Conservation (phyloP, 768 basidiomycete genomes). For the Lactarius akahatsu region DNA sequence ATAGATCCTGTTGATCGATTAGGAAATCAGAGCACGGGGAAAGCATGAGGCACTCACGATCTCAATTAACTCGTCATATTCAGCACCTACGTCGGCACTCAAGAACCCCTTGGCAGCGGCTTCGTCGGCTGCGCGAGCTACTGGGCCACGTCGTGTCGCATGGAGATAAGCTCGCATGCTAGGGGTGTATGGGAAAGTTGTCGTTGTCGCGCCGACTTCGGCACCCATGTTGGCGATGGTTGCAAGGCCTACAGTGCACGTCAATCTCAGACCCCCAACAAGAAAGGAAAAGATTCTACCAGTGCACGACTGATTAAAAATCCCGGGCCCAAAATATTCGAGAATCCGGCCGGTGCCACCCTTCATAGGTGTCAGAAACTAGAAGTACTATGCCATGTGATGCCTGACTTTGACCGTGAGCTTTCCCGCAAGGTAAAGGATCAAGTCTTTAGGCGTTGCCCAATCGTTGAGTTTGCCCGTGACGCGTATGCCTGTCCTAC, state of each 20-base stretch:
- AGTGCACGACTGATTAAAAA: constrained; percentile 87
- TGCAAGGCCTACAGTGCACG: constrained; percentile 60
- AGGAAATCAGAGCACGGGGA: not conserved
- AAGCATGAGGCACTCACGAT: constrained; percentile 54
- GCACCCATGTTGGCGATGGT: constrained; percentile 99
- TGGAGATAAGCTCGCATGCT: constrained; percentile 88
- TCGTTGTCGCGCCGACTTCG: constrained; percentile 99
- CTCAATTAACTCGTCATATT: constrained; percentile 94
- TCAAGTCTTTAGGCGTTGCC: constrained; percentile 95
- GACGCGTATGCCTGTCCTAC: constrained; percentile 70
- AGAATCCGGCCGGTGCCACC: constrained; percentile 95
- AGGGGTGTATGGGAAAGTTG: constrained; percentile 92
- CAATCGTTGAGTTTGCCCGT: constrained; percentile 86
- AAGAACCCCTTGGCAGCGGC: constrained; percentile 80
- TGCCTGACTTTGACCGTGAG: constrained; percentile 82
- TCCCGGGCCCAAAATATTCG: constrained; percentile 96
- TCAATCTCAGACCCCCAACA: not conserved
- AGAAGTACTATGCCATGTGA: constrained; percentile 7
- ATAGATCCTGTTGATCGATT: constrained; percentile 61
- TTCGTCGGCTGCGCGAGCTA: constrained; percentile 82
- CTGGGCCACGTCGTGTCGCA: constrained; percentile 84
- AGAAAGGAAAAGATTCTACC: constrained; percentile 43
- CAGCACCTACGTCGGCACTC: constrained; percentile 77
- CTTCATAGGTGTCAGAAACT: constrained; percentile 39
- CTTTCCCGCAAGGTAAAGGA: constrained; percentile 90